Evolutionary conservation across 306 rosid genomes (phyloP).

Genomic region (Lathyrus aphaca): DNA sequence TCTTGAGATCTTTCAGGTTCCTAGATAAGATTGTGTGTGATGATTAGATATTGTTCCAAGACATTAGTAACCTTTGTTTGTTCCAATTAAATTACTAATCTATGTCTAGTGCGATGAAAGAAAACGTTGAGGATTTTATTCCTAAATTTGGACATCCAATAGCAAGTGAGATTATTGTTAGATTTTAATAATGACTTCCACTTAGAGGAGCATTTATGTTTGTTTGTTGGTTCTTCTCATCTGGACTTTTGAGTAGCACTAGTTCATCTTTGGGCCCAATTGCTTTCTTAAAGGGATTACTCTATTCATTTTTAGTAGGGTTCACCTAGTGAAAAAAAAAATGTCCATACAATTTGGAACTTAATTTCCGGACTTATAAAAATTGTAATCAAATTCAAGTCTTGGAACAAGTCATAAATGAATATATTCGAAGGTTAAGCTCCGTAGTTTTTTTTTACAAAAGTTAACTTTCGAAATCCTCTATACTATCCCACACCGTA

Average conservation of each 20-base stretch:
- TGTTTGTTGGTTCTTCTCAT: neutral
- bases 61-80: constrained; percentile 27
- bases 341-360: too few relatives aligned
- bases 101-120: constrained; percentile 12
- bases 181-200: constrained; percentile 11
- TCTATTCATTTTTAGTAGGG: too few relatives aligned
- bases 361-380: too few relatives aligned
- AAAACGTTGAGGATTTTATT: constrained; percentile 6
- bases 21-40: constrained; percentile 39
- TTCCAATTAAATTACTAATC: constrained; percentile 35
- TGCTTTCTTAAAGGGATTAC: too few relatives aligned
- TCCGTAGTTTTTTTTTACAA: too few relatives aligned
- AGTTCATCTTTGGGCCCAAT: neutral
- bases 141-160: neutral
- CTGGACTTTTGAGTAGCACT: constrained; percentile 7
- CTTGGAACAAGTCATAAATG: too few relatives aligned
- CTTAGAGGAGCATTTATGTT: constrained; percentile 11
- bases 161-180: neutral
- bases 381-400: too few relatives aligned
- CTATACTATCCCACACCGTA: too few relatives aligned
- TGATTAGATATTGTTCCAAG: constrained; percentile 32
- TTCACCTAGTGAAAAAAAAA: too few relatives aligned
- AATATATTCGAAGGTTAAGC: too few relatives aligned
- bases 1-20: constrained; percentile 34
- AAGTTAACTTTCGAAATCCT: too few relatives aligned